These are phyloP conservation scores for Carallia brachiata DNA, from an alignment of 345 rosid species.

Conservation along the genomic window DNA sequence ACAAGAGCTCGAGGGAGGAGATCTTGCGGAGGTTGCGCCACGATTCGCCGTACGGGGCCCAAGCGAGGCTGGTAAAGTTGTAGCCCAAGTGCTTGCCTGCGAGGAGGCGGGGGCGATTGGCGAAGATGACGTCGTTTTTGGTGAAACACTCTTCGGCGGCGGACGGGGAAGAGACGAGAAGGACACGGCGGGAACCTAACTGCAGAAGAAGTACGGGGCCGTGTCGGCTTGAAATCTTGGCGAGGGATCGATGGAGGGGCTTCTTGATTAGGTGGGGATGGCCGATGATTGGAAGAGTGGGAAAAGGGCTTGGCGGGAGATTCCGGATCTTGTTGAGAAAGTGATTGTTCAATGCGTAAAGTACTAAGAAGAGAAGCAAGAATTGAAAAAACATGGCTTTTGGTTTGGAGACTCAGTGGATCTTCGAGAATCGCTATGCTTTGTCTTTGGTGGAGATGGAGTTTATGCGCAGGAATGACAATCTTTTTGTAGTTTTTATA, in stretches of 20 bases:
- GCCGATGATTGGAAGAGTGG: constrained; percentile 30
- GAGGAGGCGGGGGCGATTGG: constrained; percentile 29
- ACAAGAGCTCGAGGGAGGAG: constrained; percentile 26
- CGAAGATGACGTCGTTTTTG: constrained; percentile 31
- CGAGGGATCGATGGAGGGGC: constrained; percentile 25
- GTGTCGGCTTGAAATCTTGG: constrained; percentile 8
- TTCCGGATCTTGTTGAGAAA: constrained; percentile 18
- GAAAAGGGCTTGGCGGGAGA: constrained; percentile 40
- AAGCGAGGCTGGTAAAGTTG: constrained; percentile 26
- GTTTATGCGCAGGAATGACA: too few relatives aligned
- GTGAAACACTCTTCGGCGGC: constrained; percentile 28
- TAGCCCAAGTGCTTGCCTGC: constrained; percentile 20
- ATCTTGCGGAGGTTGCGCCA: constrained; percentile 29
- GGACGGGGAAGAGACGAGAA: constrained; percentile 28
- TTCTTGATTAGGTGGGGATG: constrained; percentile 36
- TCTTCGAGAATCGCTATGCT: too few relatives aligned
- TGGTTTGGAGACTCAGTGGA: neutral
- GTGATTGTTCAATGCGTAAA: constrained; percentile 11
- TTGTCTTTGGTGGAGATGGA: too few relatives aligned
- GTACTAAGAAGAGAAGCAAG: constrained; percentile 4
- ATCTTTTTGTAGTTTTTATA: too few relatives aligned
- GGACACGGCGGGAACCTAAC: constrained; percentile 23
- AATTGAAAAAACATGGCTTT: constrained; percentile 3
- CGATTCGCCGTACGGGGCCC: constrained; percentile 26
- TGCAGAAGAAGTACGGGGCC: constrained; percentile 31